Conservation (phyloP, 108 stramenopile species). For the Nannochloropsis granulata region DNA sequence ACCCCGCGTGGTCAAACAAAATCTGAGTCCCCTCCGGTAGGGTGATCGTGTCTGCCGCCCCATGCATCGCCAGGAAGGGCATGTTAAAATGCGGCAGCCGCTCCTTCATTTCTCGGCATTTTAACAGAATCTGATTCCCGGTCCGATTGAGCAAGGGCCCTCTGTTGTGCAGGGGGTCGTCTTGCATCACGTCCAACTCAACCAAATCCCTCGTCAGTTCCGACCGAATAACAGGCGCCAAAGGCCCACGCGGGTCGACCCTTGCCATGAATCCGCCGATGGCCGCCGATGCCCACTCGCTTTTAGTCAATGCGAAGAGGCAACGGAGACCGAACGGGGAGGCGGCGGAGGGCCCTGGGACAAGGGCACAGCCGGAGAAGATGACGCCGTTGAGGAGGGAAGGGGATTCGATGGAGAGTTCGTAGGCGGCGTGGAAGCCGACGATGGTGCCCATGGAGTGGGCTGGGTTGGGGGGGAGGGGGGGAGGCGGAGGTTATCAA, state of each 20-base stretch:
- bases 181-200: neutral
- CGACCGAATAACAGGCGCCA: neutral
- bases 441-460: neutral
- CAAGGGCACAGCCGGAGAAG: neutral
- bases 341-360: neutral
- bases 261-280: neutral
- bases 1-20: neutral
- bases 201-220: neutral
- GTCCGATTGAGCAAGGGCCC: neutral
- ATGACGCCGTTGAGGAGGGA: neutral
- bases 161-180: neutral
- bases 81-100: neutral
- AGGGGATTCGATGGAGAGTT: neutral
- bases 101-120: neutral
- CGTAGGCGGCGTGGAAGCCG: neutral
- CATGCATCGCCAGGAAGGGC: neutral
- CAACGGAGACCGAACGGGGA: neutral
- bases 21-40: neutral
- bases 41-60: neutral
- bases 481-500: neutral
- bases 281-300: neutral
- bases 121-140: neutral
- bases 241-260: neutral
- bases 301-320: neutral
- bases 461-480: neutral